phyloP scores from a whole-genome alignment of 129 eudicot species.

The Ambrosia artemisiifolia region DNA sequence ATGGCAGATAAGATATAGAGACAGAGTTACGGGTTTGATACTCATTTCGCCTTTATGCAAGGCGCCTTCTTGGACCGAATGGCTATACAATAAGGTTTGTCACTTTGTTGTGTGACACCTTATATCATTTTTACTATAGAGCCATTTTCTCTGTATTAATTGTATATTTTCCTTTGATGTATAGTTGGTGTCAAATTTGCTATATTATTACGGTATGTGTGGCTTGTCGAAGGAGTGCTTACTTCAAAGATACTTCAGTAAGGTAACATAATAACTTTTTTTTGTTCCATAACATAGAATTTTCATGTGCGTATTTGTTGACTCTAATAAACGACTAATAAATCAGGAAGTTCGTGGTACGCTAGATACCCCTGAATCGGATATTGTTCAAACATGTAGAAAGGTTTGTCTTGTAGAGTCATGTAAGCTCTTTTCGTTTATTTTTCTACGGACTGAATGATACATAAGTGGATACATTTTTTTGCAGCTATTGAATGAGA shows the following conservation, averaged over 20 bases:
- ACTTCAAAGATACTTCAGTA: constrained; percentile 68
- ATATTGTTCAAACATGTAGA: constrained; percentile 79
- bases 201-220: constrained; percentile 73
- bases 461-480: background rate
- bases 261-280: constrained; percentile 36
- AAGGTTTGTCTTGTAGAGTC: constrained; percentile 46
- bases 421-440: too few relatives aligned
- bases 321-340: constrained; percentile 1
- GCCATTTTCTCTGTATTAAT: background rate
- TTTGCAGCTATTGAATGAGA: constrained; percentile 73
- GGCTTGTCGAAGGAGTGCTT: constrained; percentile 59
- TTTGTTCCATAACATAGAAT: background rate
- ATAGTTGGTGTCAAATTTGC: constrained; percentile 67
- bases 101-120: background rate
- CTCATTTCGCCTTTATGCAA: constrained; percentile 89
- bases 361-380: constrained; percentile 69
- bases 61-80: constrained; percentile 94
- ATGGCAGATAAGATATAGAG: constrained; percentile 69
- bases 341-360: constrained; percentile 75
- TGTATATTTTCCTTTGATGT: constrained; percentile 6
- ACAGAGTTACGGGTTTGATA: constrained; percentile 86
- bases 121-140: too few relatives aligned
- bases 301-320: background rate
- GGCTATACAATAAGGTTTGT: constrained; percentile 89
- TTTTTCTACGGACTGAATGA: too few relatives aligned